A percentile compares a stretch with the other conserved stretches of the same genome.
Conservation (phyloP, 805 yeast genomes). For the Dipodascus albidus region DNA sequence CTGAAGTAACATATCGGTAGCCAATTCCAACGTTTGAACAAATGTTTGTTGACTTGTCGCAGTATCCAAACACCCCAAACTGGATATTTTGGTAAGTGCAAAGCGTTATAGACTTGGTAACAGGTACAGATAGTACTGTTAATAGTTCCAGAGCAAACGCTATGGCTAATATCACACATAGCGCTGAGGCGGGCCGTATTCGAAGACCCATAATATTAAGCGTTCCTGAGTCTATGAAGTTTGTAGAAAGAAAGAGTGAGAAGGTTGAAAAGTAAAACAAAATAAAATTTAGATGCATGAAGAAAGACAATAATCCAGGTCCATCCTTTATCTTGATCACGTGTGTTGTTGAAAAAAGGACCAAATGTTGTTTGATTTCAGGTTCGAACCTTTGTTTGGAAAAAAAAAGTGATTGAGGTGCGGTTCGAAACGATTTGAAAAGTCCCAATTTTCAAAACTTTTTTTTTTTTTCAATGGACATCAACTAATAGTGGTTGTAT, state of each 20-base stretch:
- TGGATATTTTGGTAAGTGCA: conserved; percentile 37
- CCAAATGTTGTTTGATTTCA: too few relatives aligned
- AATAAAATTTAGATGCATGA: not conserved
- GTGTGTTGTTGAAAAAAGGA: not conserved
- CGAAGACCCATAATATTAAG: conserved; percentile 13
- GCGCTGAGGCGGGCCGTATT: conserved; percentile 25
- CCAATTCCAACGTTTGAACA: conserved; percentile 38
- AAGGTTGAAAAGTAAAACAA: not conserved
- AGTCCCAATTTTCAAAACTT: not conserved
- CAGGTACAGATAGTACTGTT: conserved; percentile 51
- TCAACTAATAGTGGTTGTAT: too few relatives aligned
- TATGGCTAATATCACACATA: conserved; percentile 31
- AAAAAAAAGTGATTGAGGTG: not conserved
- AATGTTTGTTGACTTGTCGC: conserved; percentile 26
- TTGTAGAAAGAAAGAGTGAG: not conserved
- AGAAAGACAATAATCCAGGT: not conserved
- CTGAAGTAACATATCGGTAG: conserved; percentile 24
- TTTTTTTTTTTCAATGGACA: not conserved
- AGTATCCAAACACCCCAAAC: conserved; percentile 67
- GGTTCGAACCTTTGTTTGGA: not conserved
- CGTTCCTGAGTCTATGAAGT: not conserved
- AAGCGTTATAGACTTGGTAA: conserved; percentile 37
- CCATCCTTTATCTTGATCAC: not conserved
- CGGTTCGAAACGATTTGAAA: not conserved
- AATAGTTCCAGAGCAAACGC: conserved; percentile 48